Percentiles rank a stretch among this genome's conserved stretches.
Conservation (phyloP, 2,329 filamentous ascomycete species). For the Ascochyta rabiei region DNA sequence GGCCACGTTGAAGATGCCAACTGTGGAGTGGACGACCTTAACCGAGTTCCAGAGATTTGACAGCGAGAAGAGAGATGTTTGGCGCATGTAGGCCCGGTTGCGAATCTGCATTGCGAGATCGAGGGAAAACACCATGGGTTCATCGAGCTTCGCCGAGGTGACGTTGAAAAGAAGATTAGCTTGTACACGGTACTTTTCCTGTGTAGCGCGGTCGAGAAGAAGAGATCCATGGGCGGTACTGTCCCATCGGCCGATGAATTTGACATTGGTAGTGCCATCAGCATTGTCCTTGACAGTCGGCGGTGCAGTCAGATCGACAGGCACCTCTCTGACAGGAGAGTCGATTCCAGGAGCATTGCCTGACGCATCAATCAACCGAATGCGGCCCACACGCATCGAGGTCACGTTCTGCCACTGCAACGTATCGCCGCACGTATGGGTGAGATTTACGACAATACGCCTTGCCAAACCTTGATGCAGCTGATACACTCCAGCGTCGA, state of each 20-base stretch:
- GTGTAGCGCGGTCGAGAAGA: slow-evolving; percentile 89
- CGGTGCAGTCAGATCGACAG: slow-evolving; percentile 76
- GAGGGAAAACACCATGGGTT: slow-evolving; percentile 85
- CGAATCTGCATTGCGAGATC: slow-evolving; percentile 83
- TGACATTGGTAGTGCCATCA: slow-evolving; percentile 88
- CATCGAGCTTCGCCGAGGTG: slow-evolving; percentile 78
- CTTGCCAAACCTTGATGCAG: slow-evolving; percentile 93
- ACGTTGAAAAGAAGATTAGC: slow-evolving; percentile 88
- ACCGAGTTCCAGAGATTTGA: slow-evolving; percentile 84
- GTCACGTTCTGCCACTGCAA: slow-evolving; percentile 87
- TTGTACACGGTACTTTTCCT: slow-evolving; percentile 91
- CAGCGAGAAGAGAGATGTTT: slow-evolving; percentile 81
- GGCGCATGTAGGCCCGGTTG: slow-evolving; percentile 81
- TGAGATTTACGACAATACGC: slow-evolving; percentile 84
- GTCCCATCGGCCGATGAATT: slow-evolving; percentile 92
- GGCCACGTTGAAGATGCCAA: slow-evolving; percentile 82
- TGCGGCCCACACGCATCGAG: slow-evolving; percentile 76
- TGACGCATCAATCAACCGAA: slow-evolving; percentile 82
- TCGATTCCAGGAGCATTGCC: slow-evolving; percentile 85
- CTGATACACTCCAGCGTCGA: slow-evolving; percentile 91
- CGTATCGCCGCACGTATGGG: slow-evolving; percentile 85
- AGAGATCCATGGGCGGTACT: slow-evolving; percentile 90
- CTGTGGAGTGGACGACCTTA: slow-evolving; percentile 84
- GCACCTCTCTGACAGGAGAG: slow-evolving; percentile 72
- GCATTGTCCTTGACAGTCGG: slow-evolving; percentile 83